Base-by-base conservation (phyloP, 352 stramenopile genomes). In the Phytophthora multivora region DNA sequence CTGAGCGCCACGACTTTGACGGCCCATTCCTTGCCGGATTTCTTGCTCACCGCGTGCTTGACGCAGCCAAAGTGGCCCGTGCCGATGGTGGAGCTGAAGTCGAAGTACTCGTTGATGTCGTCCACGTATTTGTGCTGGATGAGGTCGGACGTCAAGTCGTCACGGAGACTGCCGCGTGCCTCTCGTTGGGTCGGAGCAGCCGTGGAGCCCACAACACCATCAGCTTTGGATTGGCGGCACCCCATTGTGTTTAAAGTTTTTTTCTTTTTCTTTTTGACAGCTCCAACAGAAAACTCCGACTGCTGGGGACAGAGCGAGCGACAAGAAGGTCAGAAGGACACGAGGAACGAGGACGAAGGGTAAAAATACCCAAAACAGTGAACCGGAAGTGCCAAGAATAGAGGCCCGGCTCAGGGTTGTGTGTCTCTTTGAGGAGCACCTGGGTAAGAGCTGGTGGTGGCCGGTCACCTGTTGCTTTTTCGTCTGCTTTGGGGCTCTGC, bases 51-150 rank as follows among this genome's bases (percentile, higher is more conserved):
- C 1, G 80, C 82, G 51, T 73, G 77, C 63, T 88, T 80, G 31
- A 93, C 84, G 59, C 77, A 83, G 16, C 84, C 82, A 39, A 90
- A 91, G 55, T 90, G 80, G 38, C 84, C 82, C 61, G 76, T 77
- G 45, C 84, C 84, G 51, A 93, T 88, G 25, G 77, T 84, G 25
- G 66, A 36, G 55, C 74, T 69, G 62, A 93, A 89, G 40, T 84
- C 69, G 54, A 91, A 90, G 46, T 73, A 72, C 43, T 84, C 73
- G 47, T 57, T 51, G 46, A 93, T 90, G 55, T 89, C 69, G 49
- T 83, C 73, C 40, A 93, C 82, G 42, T 78, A 77, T 49, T 75
- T 88, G 77, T 93, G 84, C 69, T 90, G 84, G 46, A 93, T 80
- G 4, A 93, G 73, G 46, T 90, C 80, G 4, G 80, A 80, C 47